Conservation (phyloP, 75 land plant genomes). For the Sequoiadendron giganteum region DNA sequence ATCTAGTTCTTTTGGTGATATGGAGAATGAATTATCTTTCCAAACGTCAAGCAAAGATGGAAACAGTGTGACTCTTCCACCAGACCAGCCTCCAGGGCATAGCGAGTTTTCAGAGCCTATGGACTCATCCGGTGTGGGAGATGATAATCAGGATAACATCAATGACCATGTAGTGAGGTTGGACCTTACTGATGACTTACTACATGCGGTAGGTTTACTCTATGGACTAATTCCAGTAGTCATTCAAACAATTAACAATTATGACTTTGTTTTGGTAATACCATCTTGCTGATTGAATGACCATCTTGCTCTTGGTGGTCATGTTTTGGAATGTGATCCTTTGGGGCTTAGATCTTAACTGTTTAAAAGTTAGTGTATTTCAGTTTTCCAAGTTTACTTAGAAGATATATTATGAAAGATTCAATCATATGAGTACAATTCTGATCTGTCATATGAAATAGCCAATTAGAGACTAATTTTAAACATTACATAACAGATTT, state of each 20-base stretch:
- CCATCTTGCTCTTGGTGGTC: background rate
- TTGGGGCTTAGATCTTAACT: too few relatives aligned
- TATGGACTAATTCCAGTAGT: background rate
- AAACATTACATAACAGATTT: background rate
- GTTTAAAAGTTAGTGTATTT: background rate
- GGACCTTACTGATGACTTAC: slow-evolving; percentile 92
- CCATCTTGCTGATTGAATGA: background rate
- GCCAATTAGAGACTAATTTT: background rate
- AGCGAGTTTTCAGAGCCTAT: background rate
- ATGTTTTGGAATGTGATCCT: background rate
- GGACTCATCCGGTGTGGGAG: slow-evolving; percentile 18
- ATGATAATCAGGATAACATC: slow-evolving; percentile 10
- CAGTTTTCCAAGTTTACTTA: background rate
- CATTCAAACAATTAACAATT: background rate
- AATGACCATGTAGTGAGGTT: slow-evolving; percentile 40
- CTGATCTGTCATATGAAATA: background rate
- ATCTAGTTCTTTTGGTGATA: background rate
- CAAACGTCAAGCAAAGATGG: background rate
- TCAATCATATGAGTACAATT: background rate
- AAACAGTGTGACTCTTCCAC: background rate
- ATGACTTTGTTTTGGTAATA: background rate
- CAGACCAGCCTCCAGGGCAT: background rate
- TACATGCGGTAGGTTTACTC: slow-evolving; percentile 68
- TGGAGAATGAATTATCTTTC: background rate
- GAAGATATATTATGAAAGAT: background rate